A percentile compares a stretch with the other conserved stretches of the same genome.
Conservation (phyloP, 2,329 filamentous ascomycete species). For the Balansia obtecta region DNA sequence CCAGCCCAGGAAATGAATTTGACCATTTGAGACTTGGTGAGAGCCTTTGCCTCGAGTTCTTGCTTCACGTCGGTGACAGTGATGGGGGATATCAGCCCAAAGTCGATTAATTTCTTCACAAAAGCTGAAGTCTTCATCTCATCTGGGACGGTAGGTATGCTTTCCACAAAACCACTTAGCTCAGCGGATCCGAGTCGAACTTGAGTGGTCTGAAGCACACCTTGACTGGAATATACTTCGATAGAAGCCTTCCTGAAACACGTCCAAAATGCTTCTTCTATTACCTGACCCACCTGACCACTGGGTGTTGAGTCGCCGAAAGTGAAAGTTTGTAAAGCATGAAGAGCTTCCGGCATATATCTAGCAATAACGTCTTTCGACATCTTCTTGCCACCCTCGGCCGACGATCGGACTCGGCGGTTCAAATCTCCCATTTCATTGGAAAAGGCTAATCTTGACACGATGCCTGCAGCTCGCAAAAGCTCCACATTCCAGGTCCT, state of each 20-base stretch:
- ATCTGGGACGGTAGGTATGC: slow-evolving; percentile 75
- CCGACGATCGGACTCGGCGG: slow-evolving; percentile 39
- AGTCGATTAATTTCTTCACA: slow-evolving; percentile 67
- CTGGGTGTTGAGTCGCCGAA: slow-evolving; percentile 87
- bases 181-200: slow-evolving; percentile 65
- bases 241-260: slow-evolving; percentile 73
- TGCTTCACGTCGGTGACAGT: slow-evolving; percentile 75
- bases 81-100: slow-evolving; percentile 76
- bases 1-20: slow-evolving; percentile 80
- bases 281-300: slow-evolving; percentile 66
- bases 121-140: slow-evolving; percentile 64
- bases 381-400: slow-evolving; percentile 36
- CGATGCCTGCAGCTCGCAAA: slow-evolving; percentile 78
- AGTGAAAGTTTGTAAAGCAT: slow-evolving; percentile 77
- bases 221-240: slow-evolving; percentile 78
- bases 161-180: slow-evolving; percentile 63
- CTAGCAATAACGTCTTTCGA: slow-evolving; percentile 50
- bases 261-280: slow-evolving; percentile 95
- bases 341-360: slow-evolving; percentile 66
- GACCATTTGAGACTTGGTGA: slow-evolving; percentile 64
- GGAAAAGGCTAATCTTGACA: slow-evolving; percentile 75
- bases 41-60: slow-evolving; percentile 70
- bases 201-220: slow-evolving; percentile 71
- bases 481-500: slow-evolving; percentile 93
- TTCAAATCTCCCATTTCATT: slow-evolving; percentile 76